Conservation (phyloP, 164 flowering plant genomes). For the Chimonanthus salicifolius region DNA sequence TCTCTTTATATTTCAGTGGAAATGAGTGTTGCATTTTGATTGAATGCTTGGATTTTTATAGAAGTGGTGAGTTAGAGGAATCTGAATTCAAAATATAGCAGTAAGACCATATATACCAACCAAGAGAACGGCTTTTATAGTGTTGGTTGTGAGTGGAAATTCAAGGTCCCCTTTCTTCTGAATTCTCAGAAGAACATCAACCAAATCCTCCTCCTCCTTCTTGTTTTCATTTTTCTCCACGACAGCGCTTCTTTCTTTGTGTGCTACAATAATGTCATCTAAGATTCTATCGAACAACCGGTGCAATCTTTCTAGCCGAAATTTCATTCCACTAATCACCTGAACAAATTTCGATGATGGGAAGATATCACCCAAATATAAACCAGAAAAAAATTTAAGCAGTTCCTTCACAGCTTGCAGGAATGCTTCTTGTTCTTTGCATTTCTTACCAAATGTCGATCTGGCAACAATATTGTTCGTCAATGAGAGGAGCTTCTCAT, state of each 20-base stretch:
- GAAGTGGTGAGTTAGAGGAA: no score
- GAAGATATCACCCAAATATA: conserved; percentile 2
- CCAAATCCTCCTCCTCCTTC: conserved; percentile 6
- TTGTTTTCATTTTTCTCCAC: neutral
- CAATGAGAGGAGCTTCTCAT: conserved; percentile 13
- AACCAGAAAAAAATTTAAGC: conserved; percentile 5
- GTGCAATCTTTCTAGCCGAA: neutral
- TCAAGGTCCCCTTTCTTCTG: conserved; percentile 3
- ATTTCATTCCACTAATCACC: neutral
- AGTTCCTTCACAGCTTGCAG: conserved; percentile 5
- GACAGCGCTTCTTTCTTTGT: neutral
- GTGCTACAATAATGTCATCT: neutral
- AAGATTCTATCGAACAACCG: neutral
- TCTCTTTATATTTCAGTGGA: no score
- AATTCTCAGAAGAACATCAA: conserved; percentile 14
- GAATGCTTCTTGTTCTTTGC: conserved; percentile 15
- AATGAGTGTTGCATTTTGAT: no score
- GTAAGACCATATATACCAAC: conserved; percentile 4
- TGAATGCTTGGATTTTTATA: no score
- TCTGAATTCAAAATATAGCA: no score
- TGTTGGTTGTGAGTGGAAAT: conserved; percentile 8
- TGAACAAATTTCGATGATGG: conserved; percentile 2
- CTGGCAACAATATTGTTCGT: conserved; percentile 16
- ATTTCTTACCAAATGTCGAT: conserved; percentile 19
- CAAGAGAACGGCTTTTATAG: conserved; percentile 16